Base-by-base conservation (phyloP, 352 stramenopile species). In the Discostella stelligera region DNA sequence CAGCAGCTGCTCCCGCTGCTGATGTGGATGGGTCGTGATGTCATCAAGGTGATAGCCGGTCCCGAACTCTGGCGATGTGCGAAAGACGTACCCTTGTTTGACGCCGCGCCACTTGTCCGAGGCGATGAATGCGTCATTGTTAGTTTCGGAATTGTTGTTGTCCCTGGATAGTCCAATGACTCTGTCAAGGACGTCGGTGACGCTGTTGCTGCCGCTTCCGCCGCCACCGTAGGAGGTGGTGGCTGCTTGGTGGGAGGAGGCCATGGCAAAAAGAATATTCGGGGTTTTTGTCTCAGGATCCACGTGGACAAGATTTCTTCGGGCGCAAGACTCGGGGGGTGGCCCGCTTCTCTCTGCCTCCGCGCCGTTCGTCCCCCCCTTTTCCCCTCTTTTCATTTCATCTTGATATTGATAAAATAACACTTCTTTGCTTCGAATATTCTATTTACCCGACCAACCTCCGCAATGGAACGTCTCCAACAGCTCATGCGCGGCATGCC, bases 401-500 rank as follows among this genome's bases (percentile, higher is more conserved):
- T n/a, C n/a, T n/a, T n/a, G n/a, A n/a, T n/a, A n/a, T n/a, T n/a
- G n/a, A n/a, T n/a, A n/a, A n/a, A n/a, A n/a, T n/a, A n/a, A n/a
- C n/a, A n/a, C n/a, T n/a, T n/a, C n/a, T n/a, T n/a, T n/a, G n/a
- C n/a, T n/a, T n/a, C n/a, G n/a, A n/a, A n/a, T n/a, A n/a, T 9
- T 41, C 32, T 9, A 41, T 41, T 3, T 41, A 3, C 32, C 3
- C 9, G 32, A 9, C 32, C 32, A 9, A 9, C 32, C 4, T 41
- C 32, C 32, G 32, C 32, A 60, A 93, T 93, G 88, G 88, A 93
- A 69, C 80, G 88, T 63, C 79, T 93, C 16, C 88, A 93, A 74
- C 84, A 91, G 73, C 63, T 93, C 16, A 92, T 93, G 84, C 80
- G 85, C 21, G 77, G 78, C 13, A 92, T 93, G 88, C 87, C 87